Conservation (phyloP, 1,284 basidiomycete species). For the Trichosporon faecale region DNA sequence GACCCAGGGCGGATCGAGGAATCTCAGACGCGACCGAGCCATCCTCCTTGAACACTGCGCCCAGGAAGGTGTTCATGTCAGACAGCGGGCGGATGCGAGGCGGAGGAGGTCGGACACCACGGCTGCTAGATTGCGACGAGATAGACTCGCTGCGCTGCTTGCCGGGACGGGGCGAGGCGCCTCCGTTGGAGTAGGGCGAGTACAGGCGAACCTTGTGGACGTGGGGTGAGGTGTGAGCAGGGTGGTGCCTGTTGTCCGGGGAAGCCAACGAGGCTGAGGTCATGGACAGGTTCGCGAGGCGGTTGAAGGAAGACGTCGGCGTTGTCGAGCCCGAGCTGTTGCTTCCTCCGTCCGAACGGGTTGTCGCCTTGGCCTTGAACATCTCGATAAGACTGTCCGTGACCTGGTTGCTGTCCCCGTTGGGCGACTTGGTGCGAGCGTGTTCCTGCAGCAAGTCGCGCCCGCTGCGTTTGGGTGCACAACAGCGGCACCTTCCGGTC, state of each 20-base stretch:
- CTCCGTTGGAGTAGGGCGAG: constrained; percentile 46
- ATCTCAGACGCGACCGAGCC: constrained; percentile 38
- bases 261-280: constrained; percentile 27
- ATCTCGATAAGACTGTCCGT: constrained; percentile 37
- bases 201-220: constrained; percentile 53
- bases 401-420: constrained; percentile 13
- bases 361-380: constrained; percentile 36
- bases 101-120: constrained; percentile 13
- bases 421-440: constrained; percentile 13
- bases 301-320: constrained; percentile 10
- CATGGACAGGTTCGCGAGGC: constrained; percentile 19
- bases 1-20: constrained; percentile 41
- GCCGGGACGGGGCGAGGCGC: constrained; percentile 29
- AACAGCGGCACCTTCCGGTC: constrained; percentile 58
- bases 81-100: constrained; percentile 36
- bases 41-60: constrained; percentile 44
- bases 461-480: constrained; percentile 50
- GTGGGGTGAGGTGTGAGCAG: constrained; percentile 45
- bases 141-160: constrained; percentile 23
- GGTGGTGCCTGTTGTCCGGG: constrained; percentile 43
- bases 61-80: constrained; percentile 43
- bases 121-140: constrained; percentile 15
- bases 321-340: constrained; percentile 22
- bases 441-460: background rate
- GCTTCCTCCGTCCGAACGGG: constrained; percentile 12